Conservation (phyloP, 768 basidiomycete genomes). For the Amanita jacksonii region DNA sequence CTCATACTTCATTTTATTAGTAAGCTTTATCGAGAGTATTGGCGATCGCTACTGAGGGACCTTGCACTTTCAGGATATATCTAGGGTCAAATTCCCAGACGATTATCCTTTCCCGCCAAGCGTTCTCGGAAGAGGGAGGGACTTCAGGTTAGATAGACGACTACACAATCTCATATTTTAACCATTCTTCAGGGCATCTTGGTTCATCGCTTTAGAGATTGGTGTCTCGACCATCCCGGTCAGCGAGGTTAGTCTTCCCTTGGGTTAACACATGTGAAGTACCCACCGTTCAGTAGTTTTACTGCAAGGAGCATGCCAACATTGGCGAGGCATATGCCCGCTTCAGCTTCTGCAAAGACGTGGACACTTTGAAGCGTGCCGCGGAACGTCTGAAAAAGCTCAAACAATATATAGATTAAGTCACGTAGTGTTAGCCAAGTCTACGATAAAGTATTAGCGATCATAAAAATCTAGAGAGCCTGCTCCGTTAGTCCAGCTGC, state of each 20-base stretch:
- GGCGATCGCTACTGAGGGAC: conserved; percentile 1
- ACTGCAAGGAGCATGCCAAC: conserved; percentile 74
- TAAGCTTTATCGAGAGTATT: conserved; percentile 23
- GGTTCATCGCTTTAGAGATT: conserved; percentile 88
- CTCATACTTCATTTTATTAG: conserved; percentile 83
- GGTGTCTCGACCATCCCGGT: conserved; percentile 92
- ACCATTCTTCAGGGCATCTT: conserved; percentile 56
- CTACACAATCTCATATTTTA: conserved; percentile 3
- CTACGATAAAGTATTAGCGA: no score
- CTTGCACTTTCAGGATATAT: conserved; percentile 52
- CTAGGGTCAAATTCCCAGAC: conserved; percentile 68
- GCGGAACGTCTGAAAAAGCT: conserved; percentile 72
- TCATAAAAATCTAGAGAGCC: conserved; percentile 33
- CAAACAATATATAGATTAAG: conserved; percentile 45
- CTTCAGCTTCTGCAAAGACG: conserved; percentile 95
- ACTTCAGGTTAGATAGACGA: conserved; percentile 55
- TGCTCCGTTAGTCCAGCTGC: conserved; percentile 72
- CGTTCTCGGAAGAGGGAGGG: conserved; percentile 70
- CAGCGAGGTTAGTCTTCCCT: conserved; percentile 59
- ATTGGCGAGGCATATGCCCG: conserved; percentile 84
- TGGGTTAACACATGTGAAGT: neutral
- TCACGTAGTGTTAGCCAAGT: neutral
- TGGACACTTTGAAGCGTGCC: conserved; percentile 75
- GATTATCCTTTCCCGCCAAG: conserved; percentile 75
- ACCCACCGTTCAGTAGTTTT: conserved; percentile 49